These are phyloP conservation scores for Diplocarpon rosae DNA, from an alignment of 2,329 filamentous ascomycete genomes.

Conservation along the genomic window DNA sequence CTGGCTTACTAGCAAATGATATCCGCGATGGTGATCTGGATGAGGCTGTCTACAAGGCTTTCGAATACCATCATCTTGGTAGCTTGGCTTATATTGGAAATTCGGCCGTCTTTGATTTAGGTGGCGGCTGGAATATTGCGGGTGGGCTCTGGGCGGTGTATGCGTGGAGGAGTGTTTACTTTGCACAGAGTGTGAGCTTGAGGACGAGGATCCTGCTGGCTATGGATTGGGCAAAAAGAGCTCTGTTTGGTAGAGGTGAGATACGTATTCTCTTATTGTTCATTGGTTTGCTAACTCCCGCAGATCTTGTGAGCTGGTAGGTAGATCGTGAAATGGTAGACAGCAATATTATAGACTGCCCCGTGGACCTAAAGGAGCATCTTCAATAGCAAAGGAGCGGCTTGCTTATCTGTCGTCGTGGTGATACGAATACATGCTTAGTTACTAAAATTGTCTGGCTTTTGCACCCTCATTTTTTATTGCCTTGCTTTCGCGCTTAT, in stretches of 20 bases:
- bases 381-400: too few species aligned
- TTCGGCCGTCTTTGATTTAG: constrained; percentile 86
- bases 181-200: constrained; percentile 92
- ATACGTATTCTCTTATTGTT: not conserved
- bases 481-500: too few species aligned
- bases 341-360: not conserved
- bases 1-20: constrained; percentile 68
- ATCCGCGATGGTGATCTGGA: constrained; percentile 84
- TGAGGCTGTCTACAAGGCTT: constrained; percentile 84
- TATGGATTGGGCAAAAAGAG: constrained; percentile 98
- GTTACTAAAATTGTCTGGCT: too few species aligned
- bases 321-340: not conserved
- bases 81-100: constrained; percentile 93
- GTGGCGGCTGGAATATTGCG: constrained; percentile 61
- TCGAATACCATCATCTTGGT: constrained; percentile 87
- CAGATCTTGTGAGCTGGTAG: constrained; percentile 19
- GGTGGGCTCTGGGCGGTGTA: constrained; percentile 91
- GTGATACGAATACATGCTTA: too few species aligned
- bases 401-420: too few species aligned
- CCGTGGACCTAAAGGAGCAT: not conserved
- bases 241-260: constrained; percentile 84
- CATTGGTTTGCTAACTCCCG: constrained; percentile 1
- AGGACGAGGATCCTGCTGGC: constrained; percentile 79
- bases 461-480: too few species aligned
- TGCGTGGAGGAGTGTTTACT: constrained; percentile 92